Percentiles rank a stretch among this genome's conserved stretches.
Evolutionary conservation across 2,329 filamentous ascomycete genomes (phyloP).

Genomic region (Clonostachys chloroleuca): DNA sequence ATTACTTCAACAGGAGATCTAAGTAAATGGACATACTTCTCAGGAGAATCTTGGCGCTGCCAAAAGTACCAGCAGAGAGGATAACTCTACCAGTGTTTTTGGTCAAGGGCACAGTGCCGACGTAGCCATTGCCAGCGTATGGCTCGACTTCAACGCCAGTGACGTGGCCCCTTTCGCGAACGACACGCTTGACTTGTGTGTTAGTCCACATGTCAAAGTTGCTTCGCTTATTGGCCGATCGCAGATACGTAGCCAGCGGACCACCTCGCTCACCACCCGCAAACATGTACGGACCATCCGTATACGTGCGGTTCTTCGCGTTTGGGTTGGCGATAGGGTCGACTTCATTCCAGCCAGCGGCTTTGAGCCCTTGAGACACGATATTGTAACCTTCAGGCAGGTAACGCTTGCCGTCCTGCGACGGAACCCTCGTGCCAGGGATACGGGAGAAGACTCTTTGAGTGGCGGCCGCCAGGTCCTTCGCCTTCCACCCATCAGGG

Average conservation of each 20-base stretch:
- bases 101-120: constrained; percentile 57
- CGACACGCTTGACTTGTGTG: constrained; percentile 62
- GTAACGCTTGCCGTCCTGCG: constrained; percentile 62
- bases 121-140: constrained; percentile 43
- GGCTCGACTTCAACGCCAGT: constrained; percentile 67
- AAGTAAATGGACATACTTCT: constrained; percentile 35
- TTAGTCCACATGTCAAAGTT: constrained; percentile 67
- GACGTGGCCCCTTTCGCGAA: constrained; percentile 56
- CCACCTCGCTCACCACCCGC: constrained; percentile 62
- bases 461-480: constrained; percentile 55
- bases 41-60: constrained; percentile 65
- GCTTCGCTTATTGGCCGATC: constrained; percentile 48
- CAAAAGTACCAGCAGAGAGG: constrained; percentile 64
- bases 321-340: constrained; percentile 55
- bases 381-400: constrained; percentile 63
- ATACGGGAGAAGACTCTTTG: constrained; percentile 64
- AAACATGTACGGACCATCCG: constrained; percentile 65
- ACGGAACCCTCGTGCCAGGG: constrained; percentile 63
- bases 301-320: constrained; percentile 62
- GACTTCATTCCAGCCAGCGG: constrained; percentile 59
- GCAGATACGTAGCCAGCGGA: constrained; percentile 68
- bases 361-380: constrained; percentile 52
- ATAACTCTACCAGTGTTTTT: constrained; percentile 59
- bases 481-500: constrained; percentile 65
- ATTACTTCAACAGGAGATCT: constrained; percentile 10